These are phyloP conservation scores for Colletotrichum kahawae DNA, from an alignment of 2,329 filamentous ascomycete species.

Conservation along the genomic window DNA sequence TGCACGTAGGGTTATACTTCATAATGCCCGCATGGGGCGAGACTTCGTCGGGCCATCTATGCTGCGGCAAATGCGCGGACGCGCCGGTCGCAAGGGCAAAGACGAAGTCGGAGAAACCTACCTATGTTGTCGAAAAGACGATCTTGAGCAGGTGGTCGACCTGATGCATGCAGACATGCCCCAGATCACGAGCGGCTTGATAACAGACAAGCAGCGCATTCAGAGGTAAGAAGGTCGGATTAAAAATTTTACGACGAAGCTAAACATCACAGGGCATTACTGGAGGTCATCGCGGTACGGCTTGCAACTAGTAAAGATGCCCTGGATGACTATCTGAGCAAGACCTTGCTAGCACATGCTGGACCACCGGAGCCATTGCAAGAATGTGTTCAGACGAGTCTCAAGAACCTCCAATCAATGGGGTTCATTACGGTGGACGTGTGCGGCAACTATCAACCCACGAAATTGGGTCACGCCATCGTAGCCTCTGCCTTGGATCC, in stretches of 20 bases:
- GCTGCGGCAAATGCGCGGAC: slow-evolving; percentile 81
- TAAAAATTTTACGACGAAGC: neutral
- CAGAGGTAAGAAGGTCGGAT: slow-evolving; percentile 54
- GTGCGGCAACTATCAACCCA: slow-evolving; percentile 61
- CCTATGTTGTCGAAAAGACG: slow-evolving; percentile 71
- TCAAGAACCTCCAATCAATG: slow-evolving; percentile 61
- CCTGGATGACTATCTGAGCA: slow-evolving; percentile 71
- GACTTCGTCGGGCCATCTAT: slow-evolving; percentile 80
- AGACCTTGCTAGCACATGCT: slow-evolving; percentile 69
- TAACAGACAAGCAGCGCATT: slow-evolving; percentile 69
- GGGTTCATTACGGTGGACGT: slow-evolving; percentile 59
- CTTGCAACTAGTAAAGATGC: slow-evolving; percentile 70
- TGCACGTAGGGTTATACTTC: slow-evolving; percentile 76
- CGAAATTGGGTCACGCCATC: slow-evolving; percentile 71
- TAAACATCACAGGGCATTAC: slow-evolving; percentile 58
- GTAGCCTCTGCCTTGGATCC: slow-evolving; percentile 76
- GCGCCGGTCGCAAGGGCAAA: slow-evolving; percentile 80
- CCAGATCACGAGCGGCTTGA: slow-evolving; percentile 70
- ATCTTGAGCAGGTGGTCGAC: slow-evolving; percentile 72
- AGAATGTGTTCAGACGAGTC: slow-evolving; percentile 60
- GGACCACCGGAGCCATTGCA: slow-evolving; percentile 54
- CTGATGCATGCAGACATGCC: slow-evolving; percentile 77
- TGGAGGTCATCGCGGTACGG: slow-evolving; percentile 73
- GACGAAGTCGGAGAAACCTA: slow-evolving; percentile 80
- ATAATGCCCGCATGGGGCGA: slow-evolving; percentile 76